phyloP scores from a whole-genome alignment of 768 basidiomycete genomes.

The Boletus rufocinnamomeus region DNA sequence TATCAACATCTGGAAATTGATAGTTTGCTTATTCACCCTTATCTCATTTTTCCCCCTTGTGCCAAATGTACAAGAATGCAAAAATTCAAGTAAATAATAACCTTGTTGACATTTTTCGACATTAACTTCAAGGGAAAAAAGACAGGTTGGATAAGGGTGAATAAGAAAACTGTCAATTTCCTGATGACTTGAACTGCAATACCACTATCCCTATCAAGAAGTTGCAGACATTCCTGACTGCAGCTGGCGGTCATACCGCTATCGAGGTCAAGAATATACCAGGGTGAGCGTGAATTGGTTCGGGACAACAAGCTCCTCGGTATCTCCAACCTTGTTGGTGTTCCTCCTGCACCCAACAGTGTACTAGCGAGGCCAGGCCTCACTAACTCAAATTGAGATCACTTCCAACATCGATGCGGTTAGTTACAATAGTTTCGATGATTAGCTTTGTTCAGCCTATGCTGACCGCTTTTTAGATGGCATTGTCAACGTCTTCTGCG shows the following conservation, averaged over 20 bases:
- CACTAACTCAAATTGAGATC: slow-evolving; percentile 80
- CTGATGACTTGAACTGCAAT: too few relatives aligned
- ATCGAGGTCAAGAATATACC: slow-evolving; percentile 99
- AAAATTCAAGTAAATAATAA: too few relatives aligned
- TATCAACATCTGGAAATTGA: too few relatives aligned
- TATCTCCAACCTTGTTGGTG: slow-evolving; percentile 99
- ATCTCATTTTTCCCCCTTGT: too few relatives aligned
- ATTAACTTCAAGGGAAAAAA: too few relatives aligned
- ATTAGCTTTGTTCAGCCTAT: background rate
- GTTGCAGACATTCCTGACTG: slow-evolving; percentile 98
- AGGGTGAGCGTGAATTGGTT: slow-evolving; percentile 98
- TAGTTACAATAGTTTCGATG: slow-evolving; percentile 28
- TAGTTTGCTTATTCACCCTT: too few relatives aligned
- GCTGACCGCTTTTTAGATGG: slow-evolving; percentile 53
- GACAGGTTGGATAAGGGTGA: too few relatives aligned
- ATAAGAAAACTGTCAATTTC: too few relatives aligned
- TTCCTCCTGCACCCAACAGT: slow-evolving; percentile 80
- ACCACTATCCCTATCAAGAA: slow-evolving; percentile 99
- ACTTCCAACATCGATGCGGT: slow-evolving; percentile 96
- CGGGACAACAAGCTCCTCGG: slow-evolving; percentile 98
- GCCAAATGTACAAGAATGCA: too few relatives aligned
- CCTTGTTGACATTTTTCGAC: too few relatives aligned
- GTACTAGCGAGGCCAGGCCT: too few relatives aligned
- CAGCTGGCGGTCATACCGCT: slow-evolving; percentile 97
- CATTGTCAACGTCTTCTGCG: slow-evolving; percentile 91